These are phyloP conservation scores for Colletotrichum nymphaeae DNA, from an alignment of 2,329 filamentous ascomycete species.

Conservation along the genomic window DNA sequence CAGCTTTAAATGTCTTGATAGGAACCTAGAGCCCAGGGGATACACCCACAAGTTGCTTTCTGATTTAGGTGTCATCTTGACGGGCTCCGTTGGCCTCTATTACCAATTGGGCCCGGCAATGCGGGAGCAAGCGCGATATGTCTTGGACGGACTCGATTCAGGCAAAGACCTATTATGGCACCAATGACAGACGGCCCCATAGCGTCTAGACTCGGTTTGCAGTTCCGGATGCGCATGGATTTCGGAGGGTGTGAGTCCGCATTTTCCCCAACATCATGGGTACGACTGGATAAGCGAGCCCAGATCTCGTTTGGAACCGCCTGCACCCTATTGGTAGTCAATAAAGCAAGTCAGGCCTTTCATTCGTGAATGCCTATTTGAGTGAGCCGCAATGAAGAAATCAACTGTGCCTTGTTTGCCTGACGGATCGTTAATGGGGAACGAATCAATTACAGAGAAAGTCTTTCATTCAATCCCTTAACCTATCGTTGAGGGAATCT, in stretches of 20 bases:
- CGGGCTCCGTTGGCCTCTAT: neutral
- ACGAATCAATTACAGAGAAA: neutral
- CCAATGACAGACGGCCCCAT: constrained; percentile 19
- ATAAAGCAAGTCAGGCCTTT: too few relatives aligned
- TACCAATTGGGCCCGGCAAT: neutral
- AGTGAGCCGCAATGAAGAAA: neutral
- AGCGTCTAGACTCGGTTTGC: neutral
- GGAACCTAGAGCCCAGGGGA: neutral
- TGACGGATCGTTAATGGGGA: neutral
- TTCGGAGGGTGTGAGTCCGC: constrained; percentile 27
- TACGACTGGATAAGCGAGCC: neutral
- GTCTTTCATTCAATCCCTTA: neutral
- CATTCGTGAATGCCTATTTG: too few relatives aligned
- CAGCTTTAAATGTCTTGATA: neutral
- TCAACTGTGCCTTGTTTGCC: neutral
- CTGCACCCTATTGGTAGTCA: neutral
- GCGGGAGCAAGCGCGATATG: neutral
- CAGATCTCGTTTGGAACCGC: constrained; percentile 2
- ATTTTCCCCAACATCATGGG: neutral
- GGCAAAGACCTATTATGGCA: constrained; percentile 16
- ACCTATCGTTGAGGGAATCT: neutral
- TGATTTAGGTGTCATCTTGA: constrained; percentile 9
- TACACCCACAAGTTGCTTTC: neutral
- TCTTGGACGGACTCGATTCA: neutral
- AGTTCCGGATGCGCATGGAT: neutral